A percentile compares a stretch with the other conserved stretches of the same genome.
These are phyloP conservation scores for Boletus eberwhitei DNA, from an alignment of 768 basidiomycete species.

Conservation along the genomic window DNA sequence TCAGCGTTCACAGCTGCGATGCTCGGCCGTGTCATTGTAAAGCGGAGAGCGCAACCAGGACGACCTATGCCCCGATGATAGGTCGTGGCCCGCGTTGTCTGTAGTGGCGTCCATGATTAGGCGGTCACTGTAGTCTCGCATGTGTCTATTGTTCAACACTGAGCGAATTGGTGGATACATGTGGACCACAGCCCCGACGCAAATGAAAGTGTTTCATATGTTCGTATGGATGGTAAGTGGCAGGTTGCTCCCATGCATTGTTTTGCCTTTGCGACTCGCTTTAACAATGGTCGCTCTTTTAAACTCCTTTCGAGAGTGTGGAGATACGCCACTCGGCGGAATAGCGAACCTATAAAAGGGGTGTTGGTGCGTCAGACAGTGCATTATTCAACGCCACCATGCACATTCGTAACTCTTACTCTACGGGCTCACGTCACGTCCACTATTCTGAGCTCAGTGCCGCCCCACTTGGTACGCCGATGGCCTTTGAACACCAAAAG, in stretches of 20 bases:
- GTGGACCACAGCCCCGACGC: neutral
- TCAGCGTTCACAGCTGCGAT: conserved; percentile 82
- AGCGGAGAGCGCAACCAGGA: conserved; percentile 46
- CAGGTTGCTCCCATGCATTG: conserved; percentile 5
- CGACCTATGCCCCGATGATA: conserved; percentile 55
- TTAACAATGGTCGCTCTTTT: conserved; percentile 7
- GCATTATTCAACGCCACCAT: neutral
- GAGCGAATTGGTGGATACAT: neutral
- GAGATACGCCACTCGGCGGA: conserved; percentile 6
- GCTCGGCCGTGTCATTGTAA: conserved; percentile 66
- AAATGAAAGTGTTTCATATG: conserved; percentile 2
- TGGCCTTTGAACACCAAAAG: neutral
- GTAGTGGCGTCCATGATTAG: neutral
- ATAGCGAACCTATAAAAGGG: conserved; percentile 6
- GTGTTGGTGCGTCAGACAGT: neutral
- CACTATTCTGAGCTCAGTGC: conserved; percentile 1
- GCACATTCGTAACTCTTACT: neutral
- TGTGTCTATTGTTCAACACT: neutral
- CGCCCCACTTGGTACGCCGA: neutral
- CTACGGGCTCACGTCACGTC: neutral
- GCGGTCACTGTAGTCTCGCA: conserved; percentile 4
- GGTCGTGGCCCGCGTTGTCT: neutral
- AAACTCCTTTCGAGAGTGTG: conserved; percentile 3
- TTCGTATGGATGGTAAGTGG: conserved; percentile 5
- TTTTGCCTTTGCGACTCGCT: conserved; percentile 5